Base-by-base conservation (phyloP, 2,329 filamentous ascomycete species). In the Lecanicillium sp. region DNA sequence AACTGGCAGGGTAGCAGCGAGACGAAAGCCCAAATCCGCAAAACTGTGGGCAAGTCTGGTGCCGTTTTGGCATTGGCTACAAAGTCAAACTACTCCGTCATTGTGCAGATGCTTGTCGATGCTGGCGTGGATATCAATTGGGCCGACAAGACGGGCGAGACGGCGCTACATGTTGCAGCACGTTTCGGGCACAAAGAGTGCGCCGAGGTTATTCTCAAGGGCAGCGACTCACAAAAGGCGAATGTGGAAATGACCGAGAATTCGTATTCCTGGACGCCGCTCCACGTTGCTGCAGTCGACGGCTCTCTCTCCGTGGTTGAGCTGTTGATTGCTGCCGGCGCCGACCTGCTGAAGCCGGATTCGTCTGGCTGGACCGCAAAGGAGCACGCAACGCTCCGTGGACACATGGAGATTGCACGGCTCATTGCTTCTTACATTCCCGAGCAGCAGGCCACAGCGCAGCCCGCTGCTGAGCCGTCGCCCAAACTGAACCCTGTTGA, bases 71-170 rank as follows among this genome's bases (percentile, higher is more conserved):
- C 86, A 11, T 71, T 97, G 38, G 92, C 92, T 2, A 88, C 86
- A 5, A 94, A 92, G 61, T 80, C 85, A 29, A 90, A 96, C 54
- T 94, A 87, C 55, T 75, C 81, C 39, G 71, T 75, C 37, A 96
- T 97, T 44, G 87, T 97, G 25, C 76, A 83, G 52, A 77, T 96
- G 54, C 70, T 98, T 10, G 87, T 97, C 3, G 79, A 94, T 47
- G 88, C 89, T 2, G 88, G 87, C 2, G 84, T 96, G 5, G 84
- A 97, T 53, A 81, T 97, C 53, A 96, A 98, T 56, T 94, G 89
- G 69, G 87, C 87, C 53, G 88, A 97, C 56, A 80, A 85, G 46
- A 81, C 83, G 38, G 89, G 89, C 13, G 92, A 98, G 62, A 94
- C 89, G 9, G 88, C 90, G 3, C 66, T 98, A 29, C 92, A 97